These are phyloP conservation scores for Citrullus colocynthis DNA, from an alignment of 306 rosid species.

Conservation along the genomic window DNA sequence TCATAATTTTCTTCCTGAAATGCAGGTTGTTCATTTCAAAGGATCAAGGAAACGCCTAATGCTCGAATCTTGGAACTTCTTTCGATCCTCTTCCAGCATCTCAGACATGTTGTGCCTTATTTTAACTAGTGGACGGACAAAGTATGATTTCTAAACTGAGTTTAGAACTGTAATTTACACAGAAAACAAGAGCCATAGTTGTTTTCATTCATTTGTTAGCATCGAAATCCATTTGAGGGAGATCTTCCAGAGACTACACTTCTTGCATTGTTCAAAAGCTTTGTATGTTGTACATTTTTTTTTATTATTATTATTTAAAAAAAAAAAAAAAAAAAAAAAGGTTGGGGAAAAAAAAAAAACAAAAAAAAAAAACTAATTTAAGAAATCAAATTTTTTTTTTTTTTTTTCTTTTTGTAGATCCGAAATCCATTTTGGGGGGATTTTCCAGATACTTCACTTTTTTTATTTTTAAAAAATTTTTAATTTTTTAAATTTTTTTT, in stretches of 20 bases:
- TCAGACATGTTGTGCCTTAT: slow-evolving; percentile 78
- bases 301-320: no score
- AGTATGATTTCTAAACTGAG: slow-evolving; percentile 57
- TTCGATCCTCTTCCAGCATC: slow-evolving; percentile 33
- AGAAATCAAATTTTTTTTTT: no score
- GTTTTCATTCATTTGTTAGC: neutral
- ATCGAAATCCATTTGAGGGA: neutral
- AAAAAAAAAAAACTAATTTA: no score
- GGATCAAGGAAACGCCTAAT: slow-evolving; percentile 94
- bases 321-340: no score
- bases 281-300: no score
- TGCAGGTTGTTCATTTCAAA: slow-evolving; percentile 90
- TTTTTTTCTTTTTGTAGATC: no score
- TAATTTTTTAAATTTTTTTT: no score
- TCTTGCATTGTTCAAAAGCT: neutral
- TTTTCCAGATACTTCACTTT: no score
- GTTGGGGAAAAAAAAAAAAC: no score
- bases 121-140: slow-evolving; percentile 73
- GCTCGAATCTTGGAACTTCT: slow-evolving; percentile 90
- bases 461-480: no score
- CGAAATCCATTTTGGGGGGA: no score
- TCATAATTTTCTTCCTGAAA: neutral
- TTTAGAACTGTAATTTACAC: neutral
- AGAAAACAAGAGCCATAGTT: neutral
- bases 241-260: no score